These are phyloP conservation scores for Amanita fuliginea DNA, from an alignment of 768 basidiomycete species.

Conservation along the genomic window DNA sequence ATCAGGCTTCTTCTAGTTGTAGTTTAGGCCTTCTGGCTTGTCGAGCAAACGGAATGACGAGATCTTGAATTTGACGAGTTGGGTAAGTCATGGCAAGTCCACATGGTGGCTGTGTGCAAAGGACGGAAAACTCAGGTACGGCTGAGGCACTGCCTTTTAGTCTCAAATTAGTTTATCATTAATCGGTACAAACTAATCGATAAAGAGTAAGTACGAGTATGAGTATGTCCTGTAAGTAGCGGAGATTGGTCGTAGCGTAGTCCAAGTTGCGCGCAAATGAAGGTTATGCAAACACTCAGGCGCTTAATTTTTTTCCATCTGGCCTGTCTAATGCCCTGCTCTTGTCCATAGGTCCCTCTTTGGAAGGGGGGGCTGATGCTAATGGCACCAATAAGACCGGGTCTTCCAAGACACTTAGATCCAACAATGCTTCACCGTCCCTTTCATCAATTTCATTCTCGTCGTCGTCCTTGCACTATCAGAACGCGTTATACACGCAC, in stretches of 20 bases:
- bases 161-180: too few relatives aligned
- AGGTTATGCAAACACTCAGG: too few relatives aligned
- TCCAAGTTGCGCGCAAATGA: too few relatives aligned
- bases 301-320: too few relatives aligned
- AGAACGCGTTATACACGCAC: neutral
- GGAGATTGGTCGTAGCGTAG: too few relatives aligned
- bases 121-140: neutral
- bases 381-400: neutral
- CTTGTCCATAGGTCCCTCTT: neutral
- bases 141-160: neutral
- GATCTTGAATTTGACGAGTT: neutral
- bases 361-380: neutral
- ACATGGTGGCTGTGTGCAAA: neutral
- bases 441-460: neutral
- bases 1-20: neutral
- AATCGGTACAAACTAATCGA: too few relatives aligned
- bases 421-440: neutral
- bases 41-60: neutral
- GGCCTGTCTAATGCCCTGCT: neutral
- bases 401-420: neutral
- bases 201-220: too few relatives aligned
- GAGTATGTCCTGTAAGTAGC: too few relatives aligned
- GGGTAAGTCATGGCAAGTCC: neutral
- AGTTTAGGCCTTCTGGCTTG: neutral
- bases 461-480: neutral